phyloP scores from a whole-genome alignment of 768 basidiomycete genomes.

The Dentipellis fragilis region DNA sequence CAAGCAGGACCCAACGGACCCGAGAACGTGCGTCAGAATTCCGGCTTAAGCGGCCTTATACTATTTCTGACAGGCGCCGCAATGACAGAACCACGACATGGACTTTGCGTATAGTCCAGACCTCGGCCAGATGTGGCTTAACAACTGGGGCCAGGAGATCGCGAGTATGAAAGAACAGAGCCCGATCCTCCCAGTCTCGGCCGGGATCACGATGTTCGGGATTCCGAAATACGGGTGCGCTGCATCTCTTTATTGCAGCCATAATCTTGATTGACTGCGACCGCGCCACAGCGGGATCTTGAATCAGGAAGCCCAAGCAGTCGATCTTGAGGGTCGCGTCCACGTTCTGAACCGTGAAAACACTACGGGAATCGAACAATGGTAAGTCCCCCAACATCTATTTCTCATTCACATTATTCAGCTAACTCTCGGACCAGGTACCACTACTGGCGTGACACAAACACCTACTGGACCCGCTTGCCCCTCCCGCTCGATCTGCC shows the following conservation, averaged over 20 bases:
- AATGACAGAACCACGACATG: constrained; percentile 28
- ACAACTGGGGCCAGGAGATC: constrained; percentile 26
- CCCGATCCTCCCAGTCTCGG: constrained; percentile 24
- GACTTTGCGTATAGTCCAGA: constrained; percentile 22
- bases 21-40: constrained; percentile 21
- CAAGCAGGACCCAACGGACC: constrained; percentile 30
- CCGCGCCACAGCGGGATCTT: constrained; percentile 19
- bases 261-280: background rate
- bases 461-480: constrained; percentile 23
- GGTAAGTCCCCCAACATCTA: constrained; percentile 13
- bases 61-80: background rate
- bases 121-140: constrained; percentile 24
- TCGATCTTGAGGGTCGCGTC: constrained; percentile 20
- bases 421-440: constrained; percentile 9
- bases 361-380: constrained; percentile 24
- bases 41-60: background rate
- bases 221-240: constrained; percentile 28
- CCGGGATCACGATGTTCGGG: constrained; percentile 25
- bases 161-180: constrained; percentile 16
- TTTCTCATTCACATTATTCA: constrained; percentile 7
- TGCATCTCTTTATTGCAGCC: no score
- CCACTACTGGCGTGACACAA: constrained; percentile 22
- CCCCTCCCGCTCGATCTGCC: constrained; percentile 19
- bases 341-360: constrained; percentile 29
- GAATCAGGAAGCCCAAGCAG: constrained; percentile 24